These are phyloP conservation scores for Coffea humblotiana DNA, from an alignment of 305 asterid species.

Conservation along the genomic window DNA sequence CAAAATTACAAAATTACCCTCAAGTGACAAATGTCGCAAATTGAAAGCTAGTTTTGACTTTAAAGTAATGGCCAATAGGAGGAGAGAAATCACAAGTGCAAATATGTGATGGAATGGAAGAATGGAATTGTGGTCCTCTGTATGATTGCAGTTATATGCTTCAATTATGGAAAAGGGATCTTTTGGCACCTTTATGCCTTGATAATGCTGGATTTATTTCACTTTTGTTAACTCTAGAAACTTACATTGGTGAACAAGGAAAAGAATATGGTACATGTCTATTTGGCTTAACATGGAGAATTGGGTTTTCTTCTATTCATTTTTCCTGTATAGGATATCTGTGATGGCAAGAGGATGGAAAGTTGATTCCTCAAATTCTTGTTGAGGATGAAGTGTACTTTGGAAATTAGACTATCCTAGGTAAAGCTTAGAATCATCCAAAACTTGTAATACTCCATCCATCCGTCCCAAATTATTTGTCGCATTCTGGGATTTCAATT, in stretches of 20 bases:
- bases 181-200: conserved; percentile 21
- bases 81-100: conserved; percentile 9
- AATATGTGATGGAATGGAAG: background rate
- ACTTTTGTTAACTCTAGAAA: background rate
- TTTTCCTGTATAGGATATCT: background rate
- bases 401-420: background rate
- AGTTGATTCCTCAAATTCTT: background rate
- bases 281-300: background rate
- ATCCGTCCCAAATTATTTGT: no score
- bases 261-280: background rate
- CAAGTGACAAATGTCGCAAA: background rate
- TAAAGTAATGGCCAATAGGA: background rate
- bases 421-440: conserved; percentile 3
- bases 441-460: background rate
- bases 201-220: background rate
- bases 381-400: background rate
- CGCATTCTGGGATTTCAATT: no score
- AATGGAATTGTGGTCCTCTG: conserved; percentile 9
- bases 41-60: no score
- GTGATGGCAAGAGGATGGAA: background rate
- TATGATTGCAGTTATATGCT: background rate
- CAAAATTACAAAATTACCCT: background rate
- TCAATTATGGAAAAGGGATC: conserved; percentile 15
- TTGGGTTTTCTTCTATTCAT: background rate
- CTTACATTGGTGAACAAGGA: background rate